These are phyloP conservation scores for Clarireedia homoeocarpa DNA, from an alignment of 2,329 filamentous ascomycete genomes.

Conservation along the genomic window DNA sequence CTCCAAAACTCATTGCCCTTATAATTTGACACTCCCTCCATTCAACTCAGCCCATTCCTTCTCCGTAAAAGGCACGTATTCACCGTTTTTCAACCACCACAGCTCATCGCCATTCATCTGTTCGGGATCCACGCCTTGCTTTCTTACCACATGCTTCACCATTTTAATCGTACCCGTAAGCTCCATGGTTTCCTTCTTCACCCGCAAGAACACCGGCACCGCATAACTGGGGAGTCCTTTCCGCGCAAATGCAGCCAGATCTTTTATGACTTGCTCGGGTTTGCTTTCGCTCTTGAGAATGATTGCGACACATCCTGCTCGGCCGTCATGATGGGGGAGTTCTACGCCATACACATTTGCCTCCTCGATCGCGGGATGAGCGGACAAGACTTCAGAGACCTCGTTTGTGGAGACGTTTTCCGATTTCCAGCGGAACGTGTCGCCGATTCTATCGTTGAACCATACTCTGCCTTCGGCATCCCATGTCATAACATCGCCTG, in stretches of 20 bases:
- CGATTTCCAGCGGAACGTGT: slow-evolving; percentile 74
- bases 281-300: slow-evolving; percentile 41
- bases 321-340: slow-evolving; percentile 73
- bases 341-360: slow-evolving; percentile 82
- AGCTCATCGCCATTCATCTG: slow-evolving; percentile 41
- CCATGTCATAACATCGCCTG: slow-evolving; percentile 72
- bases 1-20: background rate
- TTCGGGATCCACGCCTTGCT: slow-evolving; percentile 63
- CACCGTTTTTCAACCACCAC: slow-evolving; percentile 51
- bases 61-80: slow-evolving; percentile 60
- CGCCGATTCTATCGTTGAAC: slow-evolving; percentile 75
- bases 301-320: slow-evolving; percentile 74
- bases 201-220: slow-evolving; percentile 67
- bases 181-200: slow-evolving; percentile 48
- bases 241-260: slow-evolving; percentile 52
- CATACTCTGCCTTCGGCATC: slow-evolving; percentile 64
- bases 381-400: slow-evolving; percentile 66
- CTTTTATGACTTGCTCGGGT: slow-evolving; percentile 39
- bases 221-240: slow-evolving; percentile 63
- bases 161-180: slow-evolving; percentile 84
- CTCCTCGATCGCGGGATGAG: slow-evolving; percentile 60
- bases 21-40: slow-evolving; percentile 52
- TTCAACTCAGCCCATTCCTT: slow-evolving; percentile 63
- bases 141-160: slow-evolving; percentile 67
- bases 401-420: slow-evolving; percentile 80